phyloP scores from a whole-genome alignment of 2,329 filamentous ascomycete genomes.

The Phyllosticta citribraziliensis region DNA sequence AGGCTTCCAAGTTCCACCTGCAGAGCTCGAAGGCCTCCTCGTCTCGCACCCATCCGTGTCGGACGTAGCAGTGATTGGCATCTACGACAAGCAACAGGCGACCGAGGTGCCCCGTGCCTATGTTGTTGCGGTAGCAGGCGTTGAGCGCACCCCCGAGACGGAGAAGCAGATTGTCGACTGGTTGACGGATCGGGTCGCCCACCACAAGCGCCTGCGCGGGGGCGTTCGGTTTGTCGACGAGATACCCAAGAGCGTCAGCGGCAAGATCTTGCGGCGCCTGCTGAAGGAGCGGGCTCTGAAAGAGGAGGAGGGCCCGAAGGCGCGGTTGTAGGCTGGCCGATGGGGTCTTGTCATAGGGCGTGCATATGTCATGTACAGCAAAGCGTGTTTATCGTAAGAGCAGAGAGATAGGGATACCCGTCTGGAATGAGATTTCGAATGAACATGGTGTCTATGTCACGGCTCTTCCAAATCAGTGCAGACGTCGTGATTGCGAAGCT shows the following conservation, averaged over 20 bases:
- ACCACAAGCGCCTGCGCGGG: conserved; percentile 38
- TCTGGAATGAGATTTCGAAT: neutral
- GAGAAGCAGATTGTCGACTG: conserved; percentile 33
- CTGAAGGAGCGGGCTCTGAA: conserved; percentile 34
- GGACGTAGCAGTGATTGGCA: conserved; percentile 36
- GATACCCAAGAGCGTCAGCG: conserved; percentile 38
- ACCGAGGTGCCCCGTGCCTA: conserved; percentile 35
- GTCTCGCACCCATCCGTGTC: conserved; percentile 32
- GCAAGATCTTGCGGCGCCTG: conserved; percentile 38
- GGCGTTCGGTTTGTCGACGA: conserved; percentile 38
- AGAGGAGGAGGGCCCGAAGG: conserved; percentile 29
- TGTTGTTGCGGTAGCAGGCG: conserved; percentile 23
- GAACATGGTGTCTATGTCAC: neutral
- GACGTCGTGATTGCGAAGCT: too few relatives aligned
- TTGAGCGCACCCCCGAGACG: conserved; percentile 22
- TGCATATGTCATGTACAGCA: neutral
- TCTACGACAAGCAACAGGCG: conserved; percentile 36
- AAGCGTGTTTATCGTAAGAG: neutral
- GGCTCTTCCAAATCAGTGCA: too few relatives aligned
- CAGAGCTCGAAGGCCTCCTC: conserved; percentile 38
- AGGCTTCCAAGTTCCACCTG: conserved; percentile 39
- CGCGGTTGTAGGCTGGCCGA: conserved; percentile 29
- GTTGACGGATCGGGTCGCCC: conserved; percentile 33
- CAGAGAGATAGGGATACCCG: neutral
- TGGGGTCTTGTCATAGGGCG: neutral